Conservation (phyloP, 2,329 filamentous ascomycete species). For the Ilyonectria destructans region DNA sequence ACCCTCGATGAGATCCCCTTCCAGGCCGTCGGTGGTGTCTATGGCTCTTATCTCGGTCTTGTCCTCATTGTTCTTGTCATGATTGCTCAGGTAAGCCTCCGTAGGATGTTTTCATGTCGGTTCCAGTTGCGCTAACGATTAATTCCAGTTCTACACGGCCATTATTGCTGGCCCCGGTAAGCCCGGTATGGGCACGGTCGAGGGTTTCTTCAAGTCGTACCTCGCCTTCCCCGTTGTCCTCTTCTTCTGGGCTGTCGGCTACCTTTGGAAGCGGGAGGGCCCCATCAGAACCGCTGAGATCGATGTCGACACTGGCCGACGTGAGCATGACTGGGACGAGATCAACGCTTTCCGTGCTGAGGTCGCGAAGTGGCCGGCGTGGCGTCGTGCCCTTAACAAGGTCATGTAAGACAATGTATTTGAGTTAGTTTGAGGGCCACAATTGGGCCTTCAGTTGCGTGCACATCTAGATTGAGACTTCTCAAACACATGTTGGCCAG, state of each 20-base stretch:
- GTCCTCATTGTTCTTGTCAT: slow-evolving; percentile 70
- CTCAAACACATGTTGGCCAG: slow-evolving; percentile 5
- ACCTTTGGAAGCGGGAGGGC: slow-evolving; percentile 76
- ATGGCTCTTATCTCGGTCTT: slow-evolving; percentile 76
- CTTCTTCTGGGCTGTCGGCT: slow-evolving; percentile 72
- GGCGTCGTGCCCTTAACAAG: slow-evolving; percentile 60
- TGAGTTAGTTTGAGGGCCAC: background rate
- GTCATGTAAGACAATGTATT: slow-evolving; percentile 53
- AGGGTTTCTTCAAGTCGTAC: slow-evolving; percentile 71
- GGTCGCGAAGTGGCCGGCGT: slow-evolving; percentile 67
- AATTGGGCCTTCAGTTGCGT: slow-evolving; percentile 1
- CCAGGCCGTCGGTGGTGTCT: slow-evolving; percentile 72
- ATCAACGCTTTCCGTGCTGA: slow-evolving; percentile 70
- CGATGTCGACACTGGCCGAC: slow-evolving; percentile 78
- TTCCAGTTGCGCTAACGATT: slow-evolving; percentile 20
- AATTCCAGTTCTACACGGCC: slow-evolving; percentile 65
- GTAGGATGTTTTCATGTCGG: background rate
- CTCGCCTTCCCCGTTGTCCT: slow-evolving; percentile 70
- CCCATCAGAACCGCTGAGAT: slow-evolving; percentile 75
- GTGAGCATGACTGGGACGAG: slow-evolving; percentile 77
- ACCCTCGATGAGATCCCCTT: slow-evolving; percentile 79
- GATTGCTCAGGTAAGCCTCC: slow-evolving; percentile 66
- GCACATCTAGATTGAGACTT: slow-evolving; percentile 10
- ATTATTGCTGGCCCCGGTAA: slow-evolving; percentile 56
- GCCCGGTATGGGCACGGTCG: slow-evolving; percentile 57